Evolutionary conservation across 306 rosid genomes (phyloP).

Genomic region (Castanea sativa): DNA sequence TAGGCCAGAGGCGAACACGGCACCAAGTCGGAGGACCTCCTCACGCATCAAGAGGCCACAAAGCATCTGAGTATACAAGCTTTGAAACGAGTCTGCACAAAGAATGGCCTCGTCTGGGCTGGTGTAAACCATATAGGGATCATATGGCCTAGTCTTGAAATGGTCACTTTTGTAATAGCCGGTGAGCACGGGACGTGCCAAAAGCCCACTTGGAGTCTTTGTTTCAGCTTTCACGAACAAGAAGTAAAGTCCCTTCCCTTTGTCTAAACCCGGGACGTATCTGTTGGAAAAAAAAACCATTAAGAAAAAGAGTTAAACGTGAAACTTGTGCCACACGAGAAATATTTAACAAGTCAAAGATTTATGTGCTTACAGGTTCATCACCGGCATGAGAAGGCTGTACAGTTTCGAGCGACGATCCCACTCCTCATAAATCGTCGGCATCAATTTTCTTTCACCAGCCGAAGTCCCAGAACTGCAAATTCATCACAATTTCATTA

Average conservation of each 20-base stretch:
- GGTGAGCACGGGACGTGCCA: slow-evolving; percentile 92
- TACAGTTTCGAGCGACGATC: slow-evolving; percentile 75
- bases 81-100: slow-evolving; percentile 74
- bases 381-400: slow-evolving; percentile 88
- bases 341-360: background rate
- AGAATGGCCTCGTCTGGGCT: slow-evolving; percentile 83
- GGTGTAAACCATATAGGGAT: slow-evolving; percentile 75
- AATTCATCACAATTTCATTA: background rate
- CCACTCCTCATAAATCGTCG: slow-evolving; percentile 71
- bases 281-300: slow-evolving; percentile 23
- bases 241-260: slow-evolving; percentile 84
- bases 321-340: background rate
- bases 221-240: slow-evolving; percentile 73
- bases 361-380: slow-evolving; percentile 53
- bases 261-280: slow-evolving; percentile 72
- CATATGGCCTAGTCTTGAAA: slow-evolving; percentile 74
- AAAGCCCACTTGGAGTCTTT: slow-evolving; percentile 73
- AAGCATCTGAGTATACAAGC: slow-evolving; percentile 93
- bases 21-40: slow-evolving; percentile 80
- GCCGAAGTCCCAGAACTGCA: slow-evolving; percentile 96
- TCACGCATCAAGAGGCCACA: slow-evolving; percentile 83
- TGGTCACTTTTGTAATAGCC: slow-evolving; percentile 83
- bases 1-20: slow-evolving; percentile 89
- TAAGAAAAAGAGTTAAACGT: background rate
- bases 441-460: slow-evolving; percentile 89